These are phyloP conservation scores for Acacia pycnantha DNA, from an alignment of 331 rosid genomes.

Conservation along the genomic window DNA sequence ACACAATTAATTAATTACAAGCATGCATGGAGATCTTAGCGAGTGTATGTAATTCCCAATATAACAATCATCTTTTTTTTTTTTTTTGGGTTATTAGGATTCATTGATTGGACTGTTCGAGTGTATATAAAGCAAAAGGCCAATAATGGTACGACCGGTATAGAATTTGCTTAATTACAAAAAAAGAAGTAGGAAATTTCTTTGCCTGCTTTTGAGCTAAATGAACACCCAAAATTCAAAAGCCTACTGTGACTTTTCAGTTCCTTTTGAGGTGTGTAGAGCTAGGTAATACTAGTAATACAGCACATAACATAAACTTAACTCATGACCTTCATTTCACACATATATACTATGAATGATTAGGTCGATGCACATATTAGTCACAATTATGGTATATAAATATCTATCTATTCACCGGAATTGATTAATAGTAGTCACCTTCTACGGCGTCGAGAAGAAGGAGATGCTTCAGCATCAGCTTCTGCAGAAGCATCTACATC, in stretches of 20 bases:
- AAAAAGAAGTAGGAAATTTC: conserved; percentile 2
- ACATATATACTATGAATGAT: not conserved
- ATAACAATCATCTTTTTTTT: no score
- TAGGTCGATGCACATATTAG: not conserved
- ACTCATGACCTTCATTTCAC: not conserved
- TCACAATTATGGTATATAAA: not conserved
- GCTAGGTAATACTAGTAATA: not conserved
- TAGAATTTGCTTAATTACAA: not conserved
- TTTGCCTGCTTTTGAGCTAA: not conserved
- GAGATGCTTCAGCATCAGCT: conserved; percentile 27
- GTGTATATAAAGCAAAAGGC: not conserved
- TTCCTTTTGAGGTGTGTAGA: not conserved
- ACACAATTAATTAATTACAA: not conserved
- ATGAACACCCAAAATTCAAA: not conserved
- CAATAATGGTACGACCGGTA: not conserved
- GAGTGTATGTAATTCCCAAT: not conserved
- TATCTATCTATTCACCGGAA: not conserved
- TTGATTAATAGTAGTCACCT: conserved; percentile 31
- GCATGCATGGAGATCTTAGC: not conserved
- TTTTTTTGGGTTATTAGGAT: not conserved
- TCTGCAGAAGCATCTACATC: conserved; percentile 27
- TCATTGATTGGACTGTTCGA: not conserved
- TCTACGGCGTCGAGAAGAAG: conserved; percentile 43
- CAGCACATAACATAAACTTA: not conserved
- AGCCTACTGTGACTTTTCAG: not conserved